Base-by-base conservation (phyloP, 2,329 filamentous ascomycete species). In the Dryadomyces sulphureus region DNA sequence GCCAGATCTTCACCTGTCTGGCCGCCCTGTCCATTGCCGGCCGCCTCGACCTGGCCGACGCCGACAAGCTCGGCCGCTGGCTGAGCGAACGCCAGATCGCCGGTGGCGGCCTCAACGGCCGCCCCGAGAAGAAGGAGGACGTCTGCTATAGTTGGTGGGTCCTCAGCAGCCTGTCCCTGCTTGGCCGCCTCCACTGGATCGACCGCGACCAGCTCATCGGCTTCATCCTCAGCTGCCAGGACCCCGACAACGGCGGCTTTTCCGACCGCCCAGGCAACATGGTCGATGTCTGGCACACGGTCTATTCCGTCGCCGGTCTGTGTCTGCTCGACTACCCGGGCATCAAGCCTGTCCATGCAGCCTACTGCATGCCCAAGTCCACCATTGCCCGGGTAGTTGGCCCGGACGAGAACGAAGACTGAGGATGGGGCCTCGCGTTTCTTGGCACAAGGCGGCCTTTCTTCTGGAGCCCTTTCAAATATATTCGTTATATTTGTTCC, bases 121-220 rank as follows among this genome's bases (percentile, higher is more conserved):
- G 92, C 42, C 92, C 92, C 0, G 92, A 96, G 65, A 98, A 98
- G 68, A 67, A 84, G 51, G 90, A 94, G 60, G 92, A 98, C 61
- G 90, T 94, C 14, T 98, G 92, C 66, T 98, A 98, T 65, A 94
- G 87, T 61, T 98, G 92, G 92, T 98, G 92, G 92, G 92, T 96
- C 39, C 68, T 90, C 58, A 90, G 85, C 59, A 94, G 89, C 60
- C 67, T 98, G 54, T 81, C 84, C 40, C 95, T 96, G 73, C 84
- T 98, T 54, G 79, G 75, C 45, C 80, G 81, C 46, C 73, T 88
- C 45, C 85, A 95, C 61, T 98, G 92, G 92, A 93, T 98, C 59
- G 86, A 98, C 65, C 75, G 79, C 43, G 71, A 80, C 48, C 84
- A 85, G 58, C 73, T 98, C 55, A 73, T 79, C 44, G 62, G 64